These are phyloP conservation scores for Metschnikowia lochheadii DNA, from an alignment of 805 yeast species.

Conservation along the genomic window DNA sequence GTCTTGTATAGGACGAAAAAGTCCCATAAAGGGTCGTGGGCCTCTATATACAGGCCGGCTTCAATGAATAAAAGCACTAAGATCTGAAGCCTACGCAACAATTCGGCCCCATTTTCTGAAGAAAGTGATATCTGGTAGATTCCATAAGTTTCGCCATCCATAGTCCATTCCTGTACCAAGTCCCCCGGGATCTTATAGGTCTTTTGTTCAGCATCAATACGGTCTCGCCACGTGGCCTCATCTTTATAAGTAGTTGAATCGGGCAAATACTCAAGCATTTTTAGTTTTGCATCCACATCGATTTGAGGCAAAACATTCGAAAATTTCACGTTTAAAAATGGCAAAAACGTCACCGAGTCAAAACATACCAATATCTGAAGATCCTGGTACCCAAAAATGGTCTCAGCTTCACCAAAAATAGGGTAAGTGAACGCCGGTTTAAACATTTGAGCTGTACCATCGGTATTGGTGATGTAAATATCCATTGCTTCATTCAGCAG, in stretches of 20 bases:
- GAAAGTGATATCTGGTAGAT: constrained; percentile 49
- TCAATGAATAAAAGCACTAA: constrained; percentile 83
- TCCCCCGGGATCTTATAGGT: constrained; percentile 42
- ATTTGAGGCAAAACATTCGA: constrained; percentile 50
- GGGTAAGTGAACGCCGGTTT: constrained; percentile 86
- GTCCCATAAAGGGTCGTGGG: constrained; percentile 75
- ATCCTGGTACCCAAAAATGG: constrained; percentile 77
- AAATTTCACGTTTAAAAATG: constrained; percentile 62
- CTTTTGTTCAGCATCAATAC: constrained; percentile 46
- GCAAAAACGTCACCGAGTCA: constrained; percentile 69
- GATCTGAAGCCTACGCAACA: constrained; percentile 71
- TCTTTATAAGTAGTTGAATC: constrained; percentile 55
- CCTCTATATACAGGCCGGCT: constrained; percentile 87
- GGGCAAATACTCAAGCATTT: constrained; percentile 59
- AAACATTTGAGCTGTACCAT: constrained; percentile 56
- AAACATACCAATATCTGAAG: constrained; percentile 62
- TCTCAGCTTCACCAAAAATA: constrained; percentile 87
- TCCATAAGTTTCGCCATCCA: constrained; percentile 39
- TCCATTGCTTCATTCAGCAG: constrained; percentile 67
- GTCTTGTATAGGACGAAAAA: constrained; percentile 50
- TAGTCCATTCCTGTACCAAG: constrained; percentile 24
- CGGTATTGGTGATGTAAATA: constrained; percentile 51
- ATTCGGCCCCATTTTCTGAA: constrained; percentile 40
- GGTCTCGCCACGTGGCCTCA: constrained; percentile 64
- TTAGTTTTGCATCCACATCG: constrained; percentile 55